A percentile compares a stretch with the other conserved stretches of the same genome.
Evolutionary conservation across 2,329 filamentous ascomycete species (phyloP).

Genomic region (Ceratocystis destructans): DNA sequence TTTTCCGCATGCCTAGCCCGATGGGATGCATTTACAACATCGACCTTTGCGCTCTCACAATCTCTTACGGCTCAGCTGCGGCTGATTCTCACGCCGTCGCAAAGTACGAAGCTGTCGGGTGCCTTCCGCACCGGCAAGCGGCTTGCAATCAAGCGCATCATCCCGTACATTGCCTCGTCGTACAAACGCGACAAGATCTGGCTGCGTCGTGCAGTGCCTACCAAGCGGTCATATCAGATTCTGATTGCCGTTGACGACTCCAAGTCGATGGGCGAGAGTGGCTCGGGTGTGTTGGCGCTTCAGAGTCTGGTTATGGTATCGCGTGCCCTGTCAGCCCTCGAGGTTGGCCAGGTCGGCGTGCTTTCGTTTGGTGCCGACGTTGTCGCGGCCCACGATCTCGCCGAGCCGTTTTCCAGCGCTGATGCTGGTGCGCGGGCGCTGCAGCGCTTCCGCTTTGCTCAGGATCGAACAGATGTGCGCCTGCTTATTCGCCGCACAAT

Average conservation of each 20-base stretch:
- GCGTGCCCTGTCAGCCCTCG: slow-evolving; percentile 76
- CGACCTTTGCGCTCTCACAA: slow-evolving; percentile 74
- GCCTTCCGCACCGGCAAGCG: slow-evolving; percentile 96
- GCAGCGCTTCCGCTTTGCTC: slow-evolving; percentile 64
- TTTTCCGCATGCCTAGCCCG: slow-evolving; percentile 50
- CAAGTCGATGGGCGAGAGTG: slow-evolving; percentile 76
- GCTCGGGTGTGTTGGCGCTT: slow-evolving; percentile 67
- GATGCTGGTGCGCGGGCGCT: slow-evolving; percentile 20
- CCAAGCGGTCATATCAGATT: slow-evolving; percentile 91
- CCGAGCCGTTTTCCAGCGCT: slow-evolving; percentile 59
- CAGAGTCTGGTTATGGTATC: slow-evolving; percentile 89
- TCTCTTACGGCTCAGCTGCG: slow-evolving; percentile 88
- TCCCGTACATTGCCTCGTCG: slow-evolving; percentile 93
- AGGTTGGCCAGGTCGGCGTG: slow-evolving; percentile 85
- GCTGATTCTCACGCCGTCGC: slow-evolving; percentile 84
- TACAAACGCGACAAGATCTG: slow-evolving; percentile 99
- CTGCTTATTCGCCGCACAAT: slow-evolving; percentile 66
- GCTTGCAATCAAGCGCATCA: slow-evolving; percentile 98
- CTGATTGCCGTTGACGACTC: slow-evolving; percentile 95
- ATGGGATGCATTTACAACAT: slow-evolving; percentile 73
- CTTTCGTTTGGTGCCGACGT: slow-evolving; percentile 78
- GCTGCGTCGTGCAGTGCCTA: slow-evolving; percentile 87
- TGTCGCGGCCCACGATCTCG: slow-evolving; percentile 69
- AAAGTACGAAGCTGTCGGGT: slow-evolving; percentile 89
- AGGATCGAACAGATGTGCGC: slow-evolving; percentile 74